Evolutionary conservation across 1,284 basidiomycete species (phyloP).

Genomic region (Trichosporon sp.): DNA sequence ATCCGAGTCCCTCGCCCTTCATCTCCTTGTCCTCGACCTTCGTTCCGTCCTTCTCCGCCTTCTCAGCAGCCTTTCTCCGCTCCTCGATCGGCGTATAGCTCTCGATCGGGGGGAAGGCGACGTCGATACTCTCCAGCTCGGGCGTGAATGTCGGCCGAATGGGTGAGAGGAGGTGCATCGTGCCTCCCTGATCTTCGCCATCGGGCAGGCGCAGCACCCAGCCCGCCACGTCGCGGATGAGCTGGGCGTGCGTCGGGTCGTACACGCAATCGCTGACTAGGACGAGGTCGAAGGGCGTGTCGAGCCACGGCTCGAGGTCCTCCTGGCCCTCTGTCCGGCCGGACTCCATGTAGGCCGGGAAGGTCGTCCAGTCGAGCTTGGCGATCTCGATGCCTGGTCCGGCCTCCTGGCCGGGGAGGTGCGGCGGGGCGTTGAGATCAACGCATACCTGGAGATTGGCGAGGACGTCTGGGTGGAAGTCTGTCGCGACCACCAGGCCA

Average conservation of each 20-base stretch:
- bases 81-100: slow-evolving; percentile 26
- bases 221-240: slow-evolving; percentile 39
- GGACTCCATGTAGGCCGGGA: slow-evolving; percentile 38
- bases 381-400: slow-evolving; percentile 48
- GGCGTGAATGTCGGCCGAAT: slow-evolving; percentile 46
- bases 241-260: slow-evolving; percentile 43
- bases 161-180: slow-evolving; percentile 46
- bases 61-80: slow-evolving; percentile 18
- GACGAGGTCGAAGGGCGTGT: slow-evolving; percentile 43
- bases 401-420: slow-evolving; percentile 6
- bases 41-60: background rate
- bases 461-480: slow-evolving; percentile 70
- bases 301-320: slow-evolving; percentile 20
- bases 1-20: slow-evolving; percentile 33
- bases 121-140: slow-evolving; percentile 44
- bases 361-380: slow-evolving; percentile 66
- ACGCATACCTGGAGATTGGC: slow-evolving; percentile 67
- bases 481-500: slow-evolving; percentile 62
- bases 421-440: slow-evolving; percentile 54
- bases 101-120: slow-evolving; percentile 34
- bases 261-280: slow-evolving; percentile 48
- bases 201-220: slow-evolving; percentile 41
- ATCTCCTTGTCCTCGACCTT: slow-evolving; percentile 10
- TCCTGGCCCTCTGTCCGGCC: slow-evolving; percentile 15
- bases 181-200: slow-evolving; percentile 33